These are phyloP conservation scores for Plasmodium falciparum DNA, from an alignment of 169 alveolate species.

Conservation along the genomic window DNA sequence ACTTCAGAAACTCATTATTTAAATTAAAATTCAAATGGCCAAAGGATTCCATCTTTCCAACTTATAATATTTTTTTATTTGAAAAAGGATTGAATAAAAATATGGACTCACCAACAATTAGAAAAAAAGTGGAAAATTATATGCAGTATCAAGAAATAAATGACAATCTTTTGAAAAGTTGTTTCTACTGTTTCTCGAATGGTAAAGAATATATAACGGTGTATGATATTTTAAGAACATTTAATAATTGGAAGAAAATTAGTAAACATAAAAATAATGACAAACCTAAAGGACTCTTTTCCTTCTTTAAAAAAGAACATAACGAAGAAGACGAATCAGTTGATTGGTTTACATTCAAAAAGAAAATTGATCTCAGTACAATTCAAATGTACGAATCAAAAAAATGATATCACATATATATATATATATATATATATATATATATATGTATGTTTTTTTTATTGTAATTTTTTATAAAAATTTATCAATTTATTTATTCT, in stretches of 20 bases:
- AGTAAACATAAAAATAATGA: constrained; percentile 20
- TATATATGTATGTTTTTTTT: not conserved
- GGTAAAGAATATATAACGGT: constrained; percentile 74
- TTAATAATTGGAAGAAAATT: constrained; percentile 38
- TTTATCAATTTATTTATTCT: too few relatives aligned
- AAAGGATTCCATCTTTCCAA: constrained; percentile 57
- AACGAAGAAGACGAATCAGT: constrained; percentile 10
- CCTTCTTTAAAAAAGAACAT: constrained; percentile 14
- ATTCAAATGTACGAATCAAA: constrained; percentile 37
- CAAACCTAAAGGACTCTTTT: not conserved
- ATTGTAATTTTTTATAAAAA: too few relatives aligned
- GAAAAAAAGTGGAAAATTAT: constrained; percentile 65
- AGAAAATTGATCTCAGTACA: constrained; percentile 49
- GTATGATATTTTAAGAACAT: constrained; percentile 55
- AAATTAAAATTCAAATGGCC: constrained; percentile 75
- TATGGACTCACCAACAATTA: constrained; percentile 57
- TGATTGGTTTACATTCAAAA: constrained; percentile 70
- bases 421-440: constrained; percentile 8
- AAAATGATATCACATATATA: not conserved
- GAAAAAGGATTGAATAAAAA: constrained; percentile 72
- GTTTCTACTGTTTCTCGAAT: constrained; percentile 56
- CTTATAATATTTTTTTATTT: constrained; percentile 60
- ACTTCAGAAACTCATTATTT: constrained; percentile 39
- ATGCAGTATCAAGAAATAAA: constrained; percentile 58
- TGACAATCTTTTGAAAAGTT: constrained; percentile 40